phyloP scores from a whole-genome alignment of 2,329 filamentous ascomycete species.

The Penicillium sp. region DNA sequence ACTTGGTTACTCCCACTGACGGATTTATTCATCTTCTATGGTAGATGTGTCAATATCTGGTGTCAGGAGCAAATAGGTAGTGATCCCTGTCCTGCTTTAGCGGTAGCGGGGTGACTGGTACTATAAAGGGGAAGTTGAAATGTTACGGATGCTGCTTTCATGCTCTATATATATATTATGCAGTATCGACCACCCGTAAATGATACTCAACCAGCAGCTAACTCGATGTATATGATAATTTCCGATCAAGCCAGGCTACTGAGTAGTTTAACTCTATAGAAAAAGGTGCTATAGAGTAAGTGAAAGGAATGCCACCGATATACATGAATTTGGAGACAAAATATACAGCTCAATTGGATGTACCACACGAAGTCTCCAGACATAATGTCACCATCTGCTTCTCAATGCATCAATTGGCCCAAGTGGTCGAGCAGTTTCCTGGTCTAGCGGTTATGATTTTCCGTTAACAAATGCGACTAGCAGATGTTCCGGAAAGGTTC shows the following conservation, averaged over 20 bases:
- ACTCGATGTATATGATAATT: too few relatives aligned
- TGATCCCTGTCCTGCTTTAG: too few relatives aligned
- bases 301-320: too few relatives aligned
- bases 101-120: too few relatives aligned
- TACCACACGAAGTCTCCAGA: accelerated
- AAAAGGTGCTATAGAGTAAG: neutral
- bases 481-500: slow-evolving; percentile 5
- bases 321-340: too few relatives aligned
- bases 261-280: neutral
- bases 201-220: neutral
- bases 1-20: neutral
- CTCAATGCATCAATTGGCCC: neutral
- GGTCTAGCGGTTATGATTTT: slow-evolving; percentile 8
- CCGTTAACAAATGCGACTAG: slow-evolving; percentile 3
- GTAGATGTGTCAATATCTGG: neutral
- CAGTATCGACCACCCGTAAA: too few relatives aligned
- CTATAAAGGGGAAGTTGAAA: neutral
- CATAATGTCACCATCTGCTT: neutral
- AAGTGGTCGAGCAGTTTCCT: slow-evolving; percentile 4
- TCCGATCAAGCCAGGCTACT: neutral
- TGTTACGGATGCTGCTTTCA: neutral
- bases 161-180: neutral
- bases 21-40: neutral
- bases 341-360: neutral
- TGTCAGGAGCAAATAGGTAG: neutral